Base-by-base conservation (phyloP, 495 filamentous ascomycete genomes). In the Filosporella fistucella region DNA sequence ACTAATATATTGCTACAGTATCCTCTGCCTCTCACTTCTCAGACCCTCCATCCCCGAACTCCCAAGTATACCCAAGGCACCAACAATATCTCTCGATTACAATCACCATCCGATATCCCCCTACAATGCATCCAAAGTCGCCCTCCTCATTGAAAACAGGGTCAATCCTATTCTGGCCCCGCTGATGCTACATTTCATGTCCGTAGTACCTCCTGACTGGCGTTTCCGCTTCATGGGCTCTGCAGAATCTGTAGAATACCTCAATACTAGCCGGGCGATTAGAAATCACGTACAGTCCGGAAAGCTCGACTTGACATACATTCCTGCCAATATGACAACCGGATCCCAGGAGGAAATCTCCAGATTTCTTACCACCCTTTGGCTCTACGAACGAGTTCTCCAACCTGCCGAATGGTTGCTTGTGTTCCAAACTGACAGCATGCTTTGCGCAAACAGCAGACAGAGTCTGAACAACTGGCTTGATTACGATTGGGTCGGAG, bases 171-270 rank as follows among this genome's bases (percentile, higher is more conserved):
- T 66, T 47, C 66, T 75, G 11, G 67, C 70, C 0, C 71, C 72
- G 0, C 51, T 73, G 4, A 66, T 74, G 52, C 63, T 75, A 0
- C 72, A 76, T 55, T 71, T 75, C 58, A 74, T 72, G 44, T 54
- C 65, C 8, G 71, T 76, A 22, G 71, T 76, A 1, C 72, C 72
- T 3, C 64, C 72, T 13, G 72, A 75, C 57, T 76, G 72, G 72
- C 66, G 65, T n/a, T 75, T 76, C 60, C 62, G 66, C 23, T 76
- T 75, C 63, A 71, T 74, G 64, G 71, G 71, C 33, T 67, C 63
- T 11, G 9, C 49, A 8, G 62, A 63, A 14, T 65, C 59, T 22
- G 67, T 75, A 13, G 49, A 49, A 9, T 55, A 53, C 45, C 32
- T 75, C 42, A 70, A 68, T 54, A 37, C 38, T 42, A 65, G 59